phyloP scores from a whole-genome alignment of 2,329 filamentous ascomycete species.

The Acrodontium crateriforme region DNA sequence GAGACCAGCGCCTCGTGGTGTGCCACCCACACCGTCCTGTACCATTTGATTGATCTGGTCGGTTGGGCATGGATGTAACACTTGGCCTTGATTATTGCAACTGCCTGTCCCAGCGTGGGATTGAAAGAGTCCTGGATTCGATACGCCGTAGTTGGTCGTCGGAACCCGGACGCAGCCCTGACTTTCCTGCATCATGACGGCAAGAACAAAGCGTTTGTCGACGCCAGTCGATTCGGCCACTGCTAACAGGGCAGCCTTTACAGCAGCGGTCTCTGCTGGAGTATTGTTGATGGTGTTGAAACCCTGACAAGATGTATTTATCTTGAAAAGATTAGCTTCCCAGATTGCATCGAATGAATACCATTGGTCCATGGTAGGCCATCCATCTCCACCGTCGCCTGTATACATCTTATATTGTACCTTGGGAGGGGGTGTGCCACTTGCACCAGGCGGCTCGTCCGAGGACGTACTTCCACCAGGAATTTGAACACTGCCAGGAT shows the following conservation, averaged over 20 bases:
- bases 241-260: conserved; percentile 22
- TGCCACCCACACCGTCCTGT: conserved; percentile 28
- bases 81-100: conserved; percentile 19
- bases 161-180: conserved; percentile 33
- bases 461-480: no score
- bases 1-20: conserved; percentile 27
- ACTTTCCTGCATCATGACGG: conserved; percentile 32
- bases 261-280: conserved; percentile 21
- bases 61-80: conserved; percentile 24
- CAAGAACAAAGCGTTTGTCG: conserved; percentile 25
- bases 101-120: conserved; percentile 23
- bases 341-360: conserved; percentile 11
- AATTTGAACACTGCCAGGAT: no score
- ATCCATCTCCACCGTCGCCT: conserved; percentile 6
- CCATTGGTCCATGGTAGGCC: conserved; percentile 6
- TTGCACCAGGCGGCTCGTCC: no score
- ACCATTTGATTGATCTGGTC: conserved; percentile 24
- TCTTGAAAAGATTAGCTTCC: conserved; percentile 17
- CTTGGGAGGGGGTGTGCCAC: no score
- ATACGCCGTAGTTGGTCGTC: conserved; percentile 27
- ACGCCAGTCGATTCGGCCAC: conserved; percentile 19
- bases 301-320: conserved; percentile 22
- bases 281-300: conserved; percentile 21
- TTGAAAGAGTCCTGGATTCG: conserved; percentile 33
- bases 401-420: no score